phyloP scores from a whole-genome alignment of 441 rosid species.

The Geranium incanum region DNA sequence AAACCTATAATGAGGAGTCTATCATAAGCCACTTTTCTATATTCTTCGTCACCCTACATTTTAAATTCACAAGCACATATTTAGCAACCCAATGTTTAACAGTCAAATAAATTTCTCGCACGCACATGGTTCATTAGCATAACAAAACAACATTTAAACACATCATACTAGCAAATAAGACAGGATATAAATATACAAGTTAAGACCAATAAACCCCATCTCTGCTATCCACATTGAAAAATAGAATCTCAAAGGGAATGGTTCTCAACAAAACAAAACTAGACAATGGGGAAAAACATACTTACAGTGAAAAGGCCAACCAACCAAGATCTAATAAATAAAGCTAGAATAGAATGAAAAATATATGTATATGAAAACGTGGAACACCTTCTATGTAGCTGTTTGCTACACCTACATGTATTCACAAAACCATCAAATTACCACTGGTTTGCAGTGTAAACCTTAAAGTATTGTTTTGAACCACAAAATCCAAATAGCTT shows the following conservation, averaged over 20 bases:
- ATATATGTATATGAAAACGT: too few species aligned
- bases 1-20: conserved; percentile 49
- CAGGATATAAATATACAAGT: neutral
- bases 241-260: neutral
- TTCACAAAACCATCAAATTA: neutral
- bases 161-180: neutral
- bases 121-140: neutral
- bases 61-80: conserved; percentile 11
- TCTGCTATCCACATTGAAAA: neutral
- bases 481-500: neutral
- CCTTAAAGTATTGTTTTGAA: neutral
- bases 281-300: neutral
- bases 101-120: neutral
- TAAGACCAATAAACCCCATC: neutral
- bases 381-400: too few species aligned
- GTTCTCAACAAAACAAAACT: neutral
- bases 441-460: neutral
- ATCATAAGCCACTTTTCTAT: conserved; percentile 74
- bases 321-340: too few species aligned
- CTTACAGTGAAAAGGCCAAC: too few species aligned
- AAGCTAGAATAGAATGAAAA: too few species aligned
- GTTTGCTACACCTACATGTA: too few species aligned
- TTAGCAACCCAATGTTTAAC: conserved; percentile 13
- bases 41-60: conserved; percentile 67
- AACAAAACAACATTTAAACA: neutral